phyloP scores from a whole-genome alignment of 257 asterid genomes.

The Catharanthus roseus region DNA sequence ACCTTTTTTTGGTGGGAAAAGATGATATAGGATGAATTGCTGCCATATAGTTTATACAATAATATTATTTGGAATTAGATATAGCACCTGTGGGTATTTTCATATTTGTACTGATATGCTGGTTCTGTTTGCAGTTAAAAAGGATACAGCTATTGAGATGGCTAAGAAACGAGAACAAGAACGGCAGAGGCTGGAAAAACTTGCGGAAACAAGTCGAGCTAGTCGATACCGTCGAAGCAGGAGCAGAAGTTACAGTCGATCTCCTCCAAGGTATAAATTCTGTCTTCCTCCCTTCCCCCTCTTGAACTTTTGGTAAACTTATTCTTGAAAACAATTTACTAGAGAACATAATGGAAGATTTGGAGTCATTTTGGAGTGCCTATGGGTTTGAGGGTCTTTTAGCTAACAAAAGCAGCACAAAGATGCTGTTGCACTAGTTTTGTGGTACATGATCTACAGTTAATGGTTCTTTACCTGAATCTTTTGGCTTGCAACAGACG shows the following conservation, averaged over 20 bases:
- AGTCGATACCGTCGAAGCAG: conserved; percentile 68
- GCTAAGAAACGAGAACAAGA: conserved; percentile 97
- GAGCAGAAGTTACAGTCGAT: conserved; percentile 82
- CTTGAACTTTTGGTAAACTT: too few relatives aligned
- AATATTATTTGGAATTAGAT: conserved; percentile 10
- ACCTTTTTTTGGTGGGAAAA: neutral
- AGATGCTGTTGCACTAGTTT: neutral
- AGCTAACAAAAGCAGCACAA: too few relatives aligned
- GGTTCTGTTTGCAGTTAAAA: conserved; percentile 57
- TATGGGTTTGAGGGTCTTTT: too few relatives aligned
- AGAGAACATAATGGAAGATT: too few relatives aligned
- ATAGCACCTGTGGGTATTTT: conserved; percentile 9
- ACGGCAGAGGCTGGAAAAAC: conserved; percentile 82
- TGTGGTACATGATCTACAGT: neutral
- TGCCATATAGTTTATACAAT: neutral
- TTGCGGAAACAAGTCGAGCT: conserved; percentile 65
- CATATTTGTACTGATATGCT: conserved; percentile 3
- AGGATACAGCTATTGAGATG: conserved; percentile 82
- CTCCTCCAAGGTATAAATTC: conserved; percentile 66
- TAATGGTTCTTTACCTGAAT: neutral
- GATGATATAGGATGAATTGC: neutral
- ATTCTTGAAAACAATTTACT: too few relatives aligned
- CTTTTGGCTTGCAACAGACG: conserved; percentile 36
- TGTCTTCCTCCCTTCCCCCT: neutral
- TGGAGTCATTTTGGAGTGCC: too few relatives aligned